phyloP scores from a whole-genome alignment of 2,329 filamentous ascomycete species.

The Rutstroemia sp. region DNA sequence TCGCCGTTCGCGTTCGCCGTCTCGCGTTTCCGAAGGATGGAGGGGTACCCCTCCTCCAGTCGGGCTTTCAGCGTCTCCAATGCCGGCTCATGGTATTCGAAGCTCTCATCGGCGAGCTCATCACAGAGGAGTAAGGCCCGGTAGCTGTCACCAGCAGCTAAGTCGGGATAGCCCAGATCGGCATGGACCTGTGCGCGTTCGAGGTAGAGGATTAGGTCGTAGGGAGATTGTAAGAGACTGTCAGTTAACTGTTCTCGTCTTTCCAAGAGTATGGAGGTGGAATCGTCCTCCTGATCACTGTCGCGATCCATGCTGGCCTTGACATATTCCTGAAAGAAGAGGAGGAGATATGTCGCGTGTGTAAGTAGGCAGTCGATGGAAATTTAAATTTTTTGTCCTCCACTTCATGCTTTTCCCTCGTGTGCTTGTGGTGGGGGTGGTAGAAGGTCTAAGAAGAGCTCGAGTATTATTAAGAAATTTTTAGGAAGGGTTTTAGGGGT shows the following conservation, averaged over 20 bases:
- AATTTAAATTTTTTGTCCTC: not conserved
- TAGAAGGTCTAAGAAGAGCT: not conserved
- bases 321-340: slow-evolving; percentile 3
- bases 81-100: slow-evolving; percentile 72
- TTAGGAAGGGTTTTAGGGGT: not conserved
- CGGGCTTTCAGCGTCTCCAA: slow-evolving; percentile 32
- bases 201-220: slow-evolving; percentile 58
- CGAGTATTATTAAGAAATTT: not conserved
- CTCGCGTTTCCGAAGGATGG: slow-evolving; percentile 32
- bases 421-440: not conserved
- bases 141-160: slow-evolving; percentile 86
- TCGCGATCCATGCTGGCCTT: slow-evolving; percentile 13
- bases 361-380: not conserved
- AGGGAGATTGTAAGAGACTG: slow-evolving; percentile 43
- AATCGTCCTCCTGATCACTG: slow-evolving; percentile 20
- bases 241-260: slow-evolving; percentile 52
- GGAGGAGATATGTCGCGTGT: not conserved
- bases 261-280: slow-evolving; percentile 36
- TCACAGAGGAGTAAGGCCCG: slow-evolving; percentile 81
- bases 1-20: slow-evolving; percentile 15
- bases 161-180: slow-evolving; percentile 76
- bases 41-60: slow-evolving; percentile 27
- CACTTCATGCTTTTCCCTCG: not conserved
- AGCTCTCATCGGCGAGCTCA: slow-evolving; percentile 68
- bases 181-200: slow-evolving; percentile 66